These are phyloP conservation scores for Jamesozyma piceae DNA, from an alignment of 805 yeast species.

Conservation along the genomic window DNA sequence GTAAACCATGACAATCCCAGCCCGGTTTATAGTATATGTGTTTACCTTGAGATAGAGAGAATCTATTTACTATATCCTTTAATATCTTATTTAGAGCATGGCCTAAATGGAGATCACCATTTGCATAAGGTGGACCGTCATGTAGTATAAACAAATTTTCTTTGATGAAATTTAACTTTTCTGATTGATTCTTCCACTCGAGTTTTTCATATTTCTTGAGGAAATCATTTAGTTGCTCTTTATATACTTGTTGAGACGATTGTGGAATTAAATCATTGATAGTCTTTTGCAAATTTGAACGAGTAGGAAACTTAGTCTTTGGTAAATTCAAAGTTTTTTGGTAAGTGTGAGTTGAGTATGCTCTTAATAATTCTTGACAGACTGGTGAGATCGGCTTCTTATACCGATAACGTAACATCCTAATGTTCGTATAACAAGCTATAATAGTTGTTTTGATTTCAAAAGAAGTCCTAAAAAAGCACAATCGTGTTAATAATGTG, in stretches of 20 bases:
- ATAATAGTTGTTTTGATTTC: too few relatives aligned
- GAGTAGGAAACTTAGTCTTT: slow-evolving; percentile 53
- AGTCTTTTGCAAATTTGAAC: slow-evolving; percentile 42
- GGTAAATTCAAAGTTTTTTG: slow-evolving; percentile 57
- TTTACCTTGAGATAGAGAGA: slow-evolving; percentile 52
- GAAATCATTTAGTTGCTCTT: slow-evolving; percentile 42
- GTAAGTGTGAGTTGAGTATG: slow-evolving; percentile 29
- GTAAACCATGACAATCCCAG: slow-evolving; percentile 98
- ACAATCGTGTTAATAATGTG: too few relatives aligned
- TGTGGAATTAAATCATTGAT: slow-evolving; percentile 39
- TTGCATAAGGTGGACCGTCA: slow-evolving; percentile 99
- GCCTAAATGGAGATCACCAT: slow-evolving; percentile 85
- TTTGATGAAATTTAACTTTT: slow-evolving; percentile 16
- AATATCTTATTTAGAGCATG: slow-evolving; percentile 85
- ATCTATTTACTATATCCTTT: slow-evolving; percentile 78
- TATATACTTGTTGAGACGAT: slow-evolving; percentile 52
- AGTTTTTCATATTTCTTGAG: slow-evolving; percentile 6
- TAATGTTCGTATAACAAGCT: background rate
- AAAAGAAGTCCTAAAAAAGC: too few relatives aligned
- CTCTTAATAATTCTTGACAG: background rate
- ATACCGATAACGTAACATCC: background rate
- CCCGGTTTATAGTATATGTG: slow-evolving; percentile 76
- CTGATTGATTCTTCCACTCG: slow-evolving; percentile 11
- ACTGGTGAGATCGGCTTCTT: background rate
- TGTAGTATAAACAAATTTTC: slow-evolving; percentile 57